phyloP scores from a whole-genome alignment of 2,329 filamentous ascomycete species.

The Xylariaceae sp. region DNA sequence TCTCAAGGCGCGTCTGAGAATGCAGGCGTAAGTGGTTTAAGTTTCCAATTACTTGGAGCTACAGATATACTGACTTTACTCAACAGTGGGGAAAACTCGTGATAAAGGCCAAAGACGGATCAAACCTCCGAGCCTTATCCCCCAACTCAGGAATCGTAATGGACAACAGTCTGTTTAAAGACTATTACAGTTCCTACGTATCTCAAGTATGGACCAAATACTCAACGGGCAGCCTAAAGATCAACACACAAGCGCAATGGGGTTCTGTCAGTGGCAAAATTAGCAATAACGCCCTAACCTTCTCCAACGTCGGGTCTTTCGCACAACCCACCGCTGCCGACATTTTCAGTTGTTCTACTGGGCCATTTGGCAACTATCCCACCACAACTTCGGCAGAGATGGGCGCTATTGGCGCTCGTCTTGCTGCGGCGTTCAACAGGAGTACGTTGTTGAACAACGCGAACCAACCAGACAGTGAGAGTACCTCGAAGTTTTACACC shows the following conservation, averaged over 20 bases:
- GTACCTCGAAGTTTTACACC: conserved; percentile 51
- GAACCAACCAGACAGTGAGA: conserved; percentile 53
- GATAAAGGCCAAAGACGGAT: conserved; percentile 38
- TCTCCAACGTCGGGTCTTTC: conserved; percentile 41
- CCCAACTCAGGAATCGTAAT: conserved; percentile 49
- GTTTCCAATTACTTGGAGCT: no score
- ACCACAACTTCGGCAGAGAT: conserved; percentile 42
- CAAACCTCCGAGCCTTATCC: conserved; percentile 50
- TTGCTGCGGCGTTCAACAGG: conserved; percentile 74
- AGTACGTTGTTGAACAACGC: conserved; percentile 59
- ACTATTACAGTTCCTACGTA: conserved; percentile 51
- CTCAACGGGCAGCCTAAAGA: conserved; percentile 39
- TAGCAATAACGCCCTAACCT: conserved; percentile 34
- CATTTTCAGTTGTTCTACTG: conserved; percentile 38
- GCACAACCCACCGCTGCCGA: conserved; percentile 43
- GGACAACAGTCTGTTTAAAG: conserved; percentile 43
- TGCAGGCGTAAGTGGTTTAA: conserved; percentile 24
- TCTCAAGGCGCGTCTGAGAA: conserved; percentile 46
- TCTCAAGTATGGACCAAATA: conserved; percentile 53
- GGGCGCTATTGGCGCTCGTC: conserved; percentile 67
- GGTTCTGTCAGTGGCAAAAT: conserved; percentile 48
- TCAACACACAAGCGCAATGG: conserved; percentile 55
- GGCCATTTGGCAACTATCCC: conserved; percentile 51
- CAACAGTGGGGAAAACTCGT: conserved; percentile 50
- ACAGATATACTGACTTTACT: no score